Conservation (phyloP, 306 rosid species). For the Comarum palustre region DNA sequence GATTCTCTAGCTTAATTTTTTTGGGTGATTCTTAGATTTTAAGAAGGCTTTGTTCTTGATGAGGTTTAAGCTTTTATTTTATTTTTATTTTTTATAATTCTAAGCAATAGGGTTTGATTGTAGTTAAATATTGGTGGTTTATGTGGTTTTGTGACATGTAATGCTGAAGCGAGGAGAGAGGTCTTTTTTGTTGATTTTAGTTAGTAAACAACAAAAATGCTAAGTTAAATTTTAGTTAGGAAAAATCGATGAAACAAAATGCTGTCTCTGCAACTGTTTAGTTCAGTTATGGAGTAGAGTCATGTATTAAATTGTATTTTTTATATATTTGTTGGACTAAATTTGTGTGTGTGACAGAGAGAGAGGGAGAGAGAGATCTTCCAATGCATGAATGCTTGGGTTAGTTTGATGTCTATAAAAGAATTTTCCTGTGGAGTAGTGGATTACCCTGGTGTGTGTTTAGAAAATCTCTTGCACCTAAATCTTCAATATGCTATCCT, state of each 20-base stretch:
- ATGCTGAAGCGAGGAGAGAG: no score
- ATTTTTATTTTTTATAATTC: background rate
- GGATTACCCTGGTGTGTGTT: background rate
- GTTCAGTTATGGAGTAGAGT: background rate
- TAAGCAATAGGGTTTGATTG: background rate
- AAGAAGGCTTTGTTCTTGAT: background rate
- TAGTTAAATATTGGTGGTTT: background rate
- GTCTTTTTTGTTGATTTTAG: no score
- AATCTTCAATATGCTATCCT: background rate
- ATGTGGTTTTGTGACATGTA: background rate
- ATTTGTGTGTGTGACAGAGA: no score
- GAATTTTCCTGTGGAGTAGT: background rate
- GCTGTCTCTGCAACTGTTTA: background rate
- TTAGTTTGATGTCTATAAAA: no score
- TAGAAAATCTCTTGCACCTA: background rate
- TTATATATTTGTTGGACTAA: background rate
- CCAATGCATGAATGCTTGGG: no score
- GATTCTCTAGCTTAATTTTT: background rate
- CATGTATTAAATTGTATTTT: background rate
- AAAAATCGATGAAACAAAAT: no score
- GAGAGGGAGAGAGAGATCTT: background rate
- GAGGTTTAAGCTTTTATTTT: background rate
- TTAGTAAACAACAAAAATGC: no score
- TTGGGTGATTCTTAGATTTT: background rate
- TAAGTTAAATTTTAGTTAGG: no score